A percentile compares a stretch with the other conserved stretches of the same genome.
These are phyloP conservation scores for Solanum virginianum DNA, from an alignment of 257 asterid genomes.

Conservation along the genomic window DNA sequence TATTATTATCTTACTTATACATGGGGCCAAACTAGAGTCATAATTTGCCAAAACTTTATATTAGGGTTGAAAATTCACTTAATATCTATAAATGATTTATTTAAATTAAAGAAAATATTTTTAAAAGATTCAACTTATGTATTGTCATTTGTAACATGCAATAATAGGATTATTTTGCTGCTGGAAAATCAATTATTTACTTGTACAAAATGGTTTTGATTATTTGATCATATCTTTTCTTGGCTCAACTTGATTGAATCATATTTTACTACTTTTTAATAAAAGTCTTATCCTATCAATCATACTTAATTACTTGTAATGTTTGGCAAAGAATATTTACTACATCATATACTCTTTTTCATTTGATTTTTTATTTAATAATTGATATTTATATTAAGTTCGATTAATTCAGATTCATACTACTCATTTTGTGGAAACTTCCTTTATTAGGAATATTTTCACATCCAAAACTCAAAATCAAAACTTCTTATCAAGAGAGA, in stretches of 20 bases:
- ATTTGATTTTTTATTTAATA: not conserved
- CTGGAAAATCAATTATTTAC: not conserved
- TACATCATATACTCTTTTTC: too few species aligned
- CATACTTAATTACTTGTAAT: not conserved
- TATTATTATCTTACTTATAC: not conserved
- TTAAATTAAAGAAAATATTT: not conserved
- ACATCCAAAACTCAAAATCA: not conserved
- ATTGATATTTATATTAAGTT: not conserved
- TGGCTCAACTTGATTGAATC: not conserved
- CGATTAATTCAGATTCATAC: accelerated
- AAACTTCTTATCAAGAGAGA: not conserved
- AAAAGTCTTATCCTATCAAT: not conserved
- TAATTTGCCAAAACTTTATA: not conserved
- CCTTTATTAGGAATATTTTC: accelerated
- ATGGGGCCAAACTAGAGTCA: not conserved
- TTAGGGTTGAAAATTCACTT: not conserved
- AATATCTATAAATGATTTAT: not conserved
- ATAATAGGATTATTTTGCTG: not conserved
- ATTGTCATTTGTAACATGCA: too few species aligned
- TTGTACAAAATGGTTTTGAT: not conserved
- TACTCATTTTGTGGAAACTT: not conserved
- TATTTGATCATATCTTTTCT: not conserved
- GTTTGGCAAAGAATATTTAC: too few species aligned
- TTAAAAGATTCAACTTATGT: not conserved
- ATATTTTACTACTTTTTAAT: not conserved